Evolutionary conservation across 2,329 filamentous ascomycete species (phyloP), one percentile per base, ranked within the genome.

Genomic region (Taxawa tesnikishii): DNA sequence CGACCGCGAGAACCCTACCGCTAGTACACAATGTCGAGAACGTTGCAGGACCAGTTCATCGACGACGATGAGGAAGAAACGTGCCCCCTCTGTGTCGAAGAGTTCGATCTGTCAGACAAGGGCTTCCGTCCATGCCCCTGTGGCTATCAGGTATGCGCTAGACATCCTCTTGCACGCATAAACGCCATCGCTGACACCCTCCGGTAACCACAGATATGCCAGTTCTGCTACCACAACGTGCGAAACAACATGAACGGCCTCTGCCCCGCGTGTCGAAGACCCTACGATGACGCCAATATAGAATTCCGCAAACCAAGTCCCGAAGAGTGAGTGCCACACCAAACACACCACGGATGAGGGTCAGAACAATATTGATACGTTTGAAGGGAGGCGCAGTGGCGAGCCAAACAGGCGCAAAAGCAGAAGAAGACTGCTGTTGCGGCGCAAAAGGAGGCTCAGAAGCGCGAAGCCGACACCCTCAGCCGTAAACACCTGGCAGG

Each of bases 141-240:
- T 55, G 90, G 90, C 40, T 98, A 98, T 53, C 88, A 96, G 75
- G 88, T 94, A 72, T 41, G 68, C 45, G 28, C n/a, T n/a, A n/a
- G n/a, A n/a, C n/a, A n/a, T n/a, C n/a, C n/a, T n/a, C n/a, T n/a
- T n/a, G n/a, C n/a, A n/a, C n/a, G n/a, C n/a, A n/a, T n/a, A n/a
- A n/a, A n/a, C n/a, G n/a, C n/a, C n/a, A n/a, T 25, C n/a, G 29
- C 28, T 32, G 18, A 29, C 16, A 5, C 6, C 11, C 14, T 15
- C 13, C 13, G 3, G 26, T 25, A 8, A 23, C n/a, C 8, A 23
- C 49, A 94, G 87, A 88, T 98, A 56, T 98, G 90, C 60, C 92
- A 98, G 67, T 98, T 98, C 62, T 98, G 90, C 63, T 98, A 88
- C 67, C 94, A 98, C 62, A 98, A 96, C 56, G 92, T 98, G 56